These are phyloP conservation scores for Triticum monococcum DNA, from an alignment of 176 grass and related monocot genomes.

Conservation along the genomic window DNA sequence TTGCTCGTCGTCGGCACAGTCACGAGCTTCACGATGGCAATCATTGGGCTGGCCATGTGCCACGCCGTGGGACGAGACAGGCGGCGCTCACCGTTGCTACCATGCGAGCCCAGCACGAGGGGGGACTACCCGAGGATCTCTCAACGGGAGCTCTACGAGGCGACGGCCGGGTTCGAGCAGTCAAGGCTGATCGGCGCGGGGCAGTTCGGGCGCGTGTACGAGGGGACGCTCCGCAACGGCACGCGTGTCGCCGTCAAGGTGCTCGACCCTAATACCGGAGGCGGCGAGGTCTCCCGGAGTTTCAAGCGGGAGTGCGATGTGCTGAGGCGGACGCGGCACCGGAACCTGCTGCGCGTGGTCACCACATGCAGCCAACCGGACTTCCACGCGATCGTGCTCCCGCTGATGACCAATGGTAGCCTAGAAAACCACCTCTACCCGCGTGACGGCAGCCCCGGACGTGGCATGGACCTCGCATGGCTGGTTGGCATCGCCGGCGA, in stretches of 20 bases:
- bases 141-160: conserved; percentile 21
- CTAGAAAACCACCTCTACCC: conserved; percentile 73
- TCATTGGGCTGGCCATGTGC: neutral
- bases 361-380: conserved; percentile 80
- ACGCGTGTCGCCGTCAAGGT: no score
- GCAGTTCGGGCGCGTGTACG: no score
- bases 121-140: conserved; percentile 67
- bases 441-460: neutral
- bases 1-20: conserved; percentile 30
- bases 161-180: no score
- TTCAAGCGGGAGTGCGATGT: conserved; percentile 90
- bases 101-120: conserved; percentile 36
- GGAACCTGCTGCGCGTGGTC: conserved; percentile 88
- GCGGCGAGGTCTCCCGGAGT: conserved; percentile 28
- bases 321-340: conserved; percentile 72
- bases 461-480: conserved; percentile 41
- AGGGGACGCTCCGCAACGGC: no score
- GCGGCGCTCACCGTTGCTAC: conserved; percentile 39
- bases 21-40: conserved; percentile 23
- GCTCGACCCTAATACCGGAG: no score
- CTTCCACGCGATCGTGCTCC: conserved; percentile 88
- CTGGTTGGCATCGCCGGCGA: conserved; percentile 58
- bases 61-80: neutral
- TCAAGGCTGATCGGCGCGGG: no score
- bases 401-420: conserved; percentile 86